Evolutionary conservation across 805 yeast genomes (phyloP).

Genomic region (Sugiyamaella boreocaroliniensis): DNA sequence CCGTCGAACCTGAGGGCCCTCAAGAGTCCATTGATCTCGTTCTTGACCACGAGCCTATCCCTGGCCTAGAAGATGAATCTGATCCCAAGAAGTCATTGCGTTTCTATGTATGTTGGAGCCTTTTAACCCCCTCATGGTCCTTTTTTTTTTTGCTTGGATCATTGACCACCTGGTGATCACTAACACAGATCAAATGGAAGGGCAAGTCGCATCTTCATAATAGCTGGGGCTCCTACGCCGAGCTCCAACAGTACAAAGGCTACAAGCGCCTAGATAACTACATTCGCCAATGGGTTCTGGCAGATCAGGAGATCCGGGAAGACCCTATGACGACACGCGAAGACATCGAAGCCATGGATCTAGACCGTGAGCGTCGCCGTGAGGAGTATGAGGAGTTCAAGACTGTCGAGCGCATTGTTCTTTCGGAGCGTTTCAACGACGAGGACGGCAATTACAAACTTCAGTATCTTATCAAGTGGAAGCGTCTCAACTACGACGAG

Average conservation of each 20-base stretch:
- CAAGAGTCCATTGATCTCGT: constrained; percentile 42
- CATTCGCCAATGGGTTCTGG: constrained; percentile 65
- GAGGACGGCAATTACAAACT: constrained; percentile 59
- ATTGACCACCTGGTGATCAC: constrained; percentile 54
- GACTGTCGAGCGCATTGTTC: constrained; percentile 83
- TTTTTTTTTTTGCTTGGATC: constrained; percentile 24
- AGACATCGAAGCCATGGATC: constrained; percentile 88
- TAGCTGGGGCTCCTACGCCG: constrained; percentile 76
- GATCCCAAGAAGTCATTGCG: constrained; percentile 24
- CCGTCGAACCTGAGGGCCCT: constrained; percentile 1
- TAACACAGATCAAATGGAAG: constrained; percentile 71
- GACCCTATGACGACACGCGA: constrained; percentile 84
- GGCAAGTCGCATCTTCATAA: constrained; percentile 87
- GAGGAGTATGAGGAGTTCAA: constrained; percentile 82
- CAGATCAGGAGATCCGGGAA: constrained; percentile 66
- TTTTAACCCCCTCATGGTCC: too few species aligned
- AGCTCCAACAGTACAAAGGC: constrained; percentile 52
- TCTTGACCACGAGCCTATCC: constrained; percentile 47
- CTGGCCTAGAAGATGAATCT: constrained; percentile 29
- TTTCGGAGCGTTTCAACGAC: constrained; percentile 55
- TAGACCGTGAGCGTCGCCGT: constrained; percentile 75
- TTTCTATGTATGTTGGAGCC: constrained; percentile 8
- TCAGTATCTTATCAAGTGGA: constrained; percentile 89
- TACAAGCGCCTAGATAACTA: constrained; percentile 84
- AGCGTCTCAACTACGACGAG: constrained; percentile 84